Conservation (phyloP, 1,284 basidiomycete species). For the Leccinum cinnamomeum region DNA sequence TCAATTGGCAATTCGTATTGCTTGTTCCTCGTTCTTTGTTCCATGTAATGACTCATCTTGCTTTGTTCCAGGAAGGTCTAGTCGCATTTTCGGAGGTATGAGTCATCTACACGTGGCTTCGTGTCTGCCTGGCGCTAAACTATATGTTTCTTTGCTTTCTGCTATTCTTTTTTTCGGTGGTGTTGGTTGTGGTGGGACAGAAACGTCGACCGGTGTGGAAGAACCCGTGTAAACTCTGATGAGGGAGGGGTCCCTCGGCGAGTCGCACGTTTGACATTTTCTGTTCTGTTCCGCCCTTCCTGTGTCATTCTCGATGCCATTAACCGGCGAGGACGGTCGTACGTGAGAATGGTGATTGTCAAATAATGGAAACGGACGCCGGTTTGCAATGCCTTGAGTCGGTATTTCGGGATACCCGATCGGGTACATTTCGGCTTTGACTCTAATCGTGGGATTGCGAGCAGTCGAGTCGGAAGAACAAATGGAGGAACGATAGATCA, state of each 20-base stretch:
- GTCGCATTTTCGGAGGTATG: conserved; percentile 45
- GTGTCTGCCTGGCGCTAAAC: conserved; percentile 15
- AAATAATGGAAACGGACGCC: not conserved
- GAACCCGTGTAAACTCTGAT: conserved; percentile 60
- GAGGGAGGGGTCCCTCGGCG: not conserved
- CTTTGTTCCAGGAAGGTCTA: conserved; percentile 42
- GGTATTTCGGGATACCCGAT: not conserved
- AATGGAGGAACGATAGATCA: not conserved
- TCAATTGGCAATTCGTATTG: conserved; percentile 3
- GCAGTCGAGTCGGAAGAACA: not conserved
- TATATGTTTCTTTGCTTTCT: conserved; percentile 19
- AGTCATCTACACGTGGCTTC: conserved; percentile 22
- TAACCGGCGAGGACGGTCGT: not conserved
- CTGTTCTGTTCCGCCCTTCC: not conserved
- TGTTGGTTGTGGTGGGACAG: conserved; percentile 32
- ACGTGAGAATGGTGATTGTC: not conserved
- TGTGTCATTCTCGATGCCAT: conserved; percentile 2
- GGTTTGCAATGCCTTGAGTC: not conserved
- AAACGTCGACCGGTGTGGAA: conserved; percentile 60
- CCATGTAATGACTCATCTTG: conserved; percentile 15
- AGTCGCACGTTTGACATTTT: not conserved
- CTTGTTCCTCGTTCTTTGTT: not conserved
- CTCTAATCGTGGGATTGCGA: not conserved
- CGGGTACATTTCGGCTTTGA: not conserved
- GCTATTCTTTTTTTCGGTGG: conserved; percentile 25